Base-by-base conservation (phyloP, 208 protist genomes). In the Leishmania turanica region DNA sequence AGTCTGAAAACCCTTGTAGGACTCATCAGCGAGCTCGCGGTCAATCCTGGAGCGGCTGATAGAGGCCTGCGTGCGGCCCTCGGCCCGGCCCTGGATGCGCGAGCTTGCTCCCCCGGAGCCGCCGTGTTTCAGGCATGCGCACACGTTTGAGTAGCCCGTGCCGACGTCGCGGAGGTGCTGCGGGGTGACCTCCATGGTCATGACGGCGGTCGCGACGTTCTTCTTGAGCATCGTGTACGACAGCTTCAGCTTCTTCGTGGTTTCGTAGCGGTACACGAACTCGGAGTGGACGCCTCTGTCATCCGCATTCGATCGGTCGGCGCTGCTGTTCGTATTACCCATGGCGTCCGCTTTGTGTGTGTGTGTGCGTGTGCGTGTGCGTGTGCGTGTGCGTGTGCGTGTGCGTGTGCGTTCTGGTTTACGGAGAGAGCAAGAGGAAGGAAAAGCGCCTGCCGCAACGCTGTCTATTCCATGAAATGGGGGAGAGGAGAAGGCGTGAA, bases 201-300 rank as follows among this genome's bases (percentile, higher is more conserved):
- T 17, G 47, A 72, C 66, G 21, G 75, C 72, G 31, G n/a, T 62
- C 31, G 47, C 19, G 24, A 78, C 45, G 27, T 17, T 69, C 65
- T 78, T 74, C 58, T 54, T 79, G 24, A 87, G 62, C 34, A 21
- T 40, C 71, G 77, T 79, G 47, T 68, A 75, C 4, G 81, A 73
- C 19, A 53, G 69, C 58, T 82, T 81, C 49, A 95, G 75, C 79
- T 85, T 89, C 31, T 84, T 90, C 60, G 88, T 58, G 56, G 81
- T 82, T 21, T 86, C 80, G 21, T 75, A 66, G 56, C 71, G 75
- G 66, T 80, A 80, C 13, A 80, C 19, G 34, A 84, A 84, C 81
- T 84, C 81, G 40, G 68, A 21, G 73, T 82, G 80, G 45, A 77
- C 31, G 42, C 66, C 51, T 53, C 76, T 80, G 56, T 31, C 62